Evolutionary conservation across 352 stramenopile species (phyloP).

Genomic region (Plasmopara halstedii): DNA sequence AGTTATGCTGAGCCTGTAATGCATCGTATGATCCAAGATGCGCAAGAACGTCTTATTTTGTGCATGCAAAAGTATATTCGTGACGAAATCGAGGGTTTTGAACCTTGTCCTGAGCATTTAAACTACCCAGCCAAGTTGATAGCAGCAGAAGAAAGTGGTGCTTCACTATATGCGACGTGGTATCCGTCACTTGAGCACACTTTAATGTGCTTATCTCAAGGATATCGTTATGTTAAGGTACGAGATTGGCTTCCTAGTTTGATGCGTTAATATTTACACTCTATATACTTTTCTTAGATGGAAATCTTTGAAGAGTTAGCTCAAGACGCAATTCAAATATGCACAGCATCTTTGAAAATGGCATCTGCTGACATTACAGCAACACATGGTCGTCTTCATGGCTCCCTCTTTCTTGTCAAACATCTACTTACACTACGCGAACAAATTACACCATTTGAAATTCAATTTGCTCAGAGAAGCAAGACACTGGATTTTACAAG

Average conservation of each 20-base stretch:
- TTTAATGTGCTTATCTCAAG: slow-evolving; percentile 77
- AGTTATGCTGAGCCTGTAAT: slow-evolving; percentile 66
- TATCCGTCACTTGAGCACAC: slow-evolving; percentile 80
- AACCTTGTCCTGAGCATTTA: slow-evolving; percentile 38
- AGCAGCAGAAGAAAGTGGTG: slow-evolving; percentile 14
- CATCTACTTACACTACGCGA: slow-evolving; percentile 77
- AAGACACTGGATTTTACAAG: slow-evolving; percentile 75
- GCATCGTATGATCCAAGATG: slow-evolving; percentile 79
- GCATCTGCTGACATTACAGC: slow-evolving; percentile 55
- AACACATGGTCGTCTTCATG: slow-evolving; percentile 45
- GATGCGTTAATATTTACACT: not conserved
- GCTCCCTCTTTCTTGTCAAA: slow-evolving; percentile 72
- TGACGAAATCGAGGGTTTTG: slow-evolving; percentile 77
- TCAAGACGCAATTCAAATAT: slow-evolving; percentile 78
- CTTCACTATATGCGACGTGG: slow-evolving; percentile 70
- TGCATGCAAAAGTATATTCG: slow-evolving; percentile 82
- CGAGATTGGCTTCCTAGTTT: not conserved
- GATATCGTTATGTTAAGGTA: slow-evolving; percentile 81
- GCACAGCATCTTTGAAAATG: slow-evolving; percentile 68
- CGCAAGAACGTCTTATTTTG: slow-evolving; percentile 73
- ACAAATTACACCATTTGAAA: slow-evolving; percentile 82
- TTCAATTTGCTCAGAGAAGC: slow-evolving; percentile 63
- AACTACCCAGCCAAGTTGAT: slow-evolving; percentile 72
- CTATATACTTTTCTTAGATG: slow-evolving; percentile 28
- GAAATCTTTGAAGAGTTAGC: slow-evolving; percentile 82